These are phyloP conservation scores for Beauveria sp. DNA, from an alignment of 2,329 filamentous ascomycete species.

Conservation along the genomic window DNA sequence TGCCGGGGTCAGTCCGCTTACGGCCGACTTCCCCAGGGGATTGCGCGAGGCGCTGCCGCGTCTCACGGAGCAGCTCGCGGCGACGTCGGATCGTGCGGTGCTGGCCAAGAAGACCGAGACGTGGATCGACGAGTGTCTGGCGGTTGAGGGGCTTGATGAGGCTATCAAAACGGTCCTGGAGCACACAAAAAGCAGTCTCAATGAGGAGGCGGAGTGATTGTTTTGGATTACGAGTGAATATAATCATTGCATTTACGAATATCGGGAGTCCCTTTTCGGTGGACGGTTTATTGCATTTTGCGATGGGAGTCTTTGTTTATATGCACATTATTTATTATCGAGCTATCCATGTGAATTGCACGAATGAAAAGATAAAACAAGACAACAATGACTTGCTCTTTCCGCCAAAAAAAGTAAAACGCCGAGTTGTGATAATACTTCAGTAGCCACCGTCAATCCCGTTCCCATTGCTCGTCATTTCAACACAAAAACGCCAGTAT, in stretches of 20 bases:
- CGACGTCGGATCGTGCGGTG: constrained; percentile 35
- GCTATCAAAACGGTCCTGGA: constrained; percentile 48
- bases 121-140: constrained; percentile 50
- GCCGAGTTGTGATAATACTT: background rate
- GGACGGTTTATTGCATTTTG: background rate
- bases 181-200: constrained; percentile 35
- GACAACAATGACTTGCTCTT: background rate
- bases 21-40: constrained; percentile 64
- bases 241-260: background rate
- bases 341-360: constrained; percentile 1
- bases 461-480: background rate
- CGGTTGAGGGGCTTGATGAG: constrained; percentile 43
- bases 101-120: constrained; percentile 40
- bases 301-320: background rate
- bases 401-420: background rate
- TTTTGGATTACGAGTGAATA: background rate
- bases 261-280: background rate
- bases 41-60: constrained; percentile 57
- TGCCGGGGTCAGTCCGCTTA: constrained; percentile 53
- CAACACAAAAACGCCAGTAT: constrained; percentile 7
- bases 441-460: background rate
- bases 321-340: constrained; percentile 5
- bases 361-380: background rate
- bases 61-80: constrained; percentile 45
- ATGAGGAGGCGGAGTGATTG: background rate